Base-by-base conservation (phyloP, 768 basidiomycete species). In the Russula abietina region DNA sequence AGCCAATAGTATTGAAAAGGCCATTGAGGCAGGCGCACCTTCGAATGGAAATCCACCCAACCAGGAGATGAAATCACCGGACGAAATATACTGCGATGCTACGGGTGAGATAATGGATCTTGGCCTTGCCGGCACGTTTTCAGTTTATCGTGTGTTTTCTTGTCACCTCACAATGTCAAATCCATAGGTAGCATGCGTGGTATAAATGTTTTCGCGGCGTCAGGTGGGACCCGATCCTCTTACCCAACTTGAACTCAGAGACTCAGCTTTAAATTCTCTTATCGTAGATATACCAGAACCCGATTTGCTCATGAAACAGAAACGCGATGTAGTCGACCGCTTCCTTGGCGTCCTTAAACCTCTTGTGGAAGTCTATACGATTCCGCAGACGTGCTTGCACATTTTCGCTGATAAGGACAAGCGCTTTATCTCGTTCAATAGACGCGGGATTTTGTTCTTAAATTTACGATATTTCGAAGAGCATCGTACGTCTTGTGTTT, bases 371-470 rank as follows among this genome's bases (percentile, higher is more conserved):
- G 78, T 95, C 17, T 98, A 92, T 72, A 79, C 81, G 65, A 81
- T 98, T 41, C 86, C 92, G 1, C 74, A 84, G 30, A 75, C 81
- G 0, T 88, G 87, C 51, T 68, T 97, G 61, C 91, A 96, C 68
- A 81, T 99, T 5, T 98, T 98, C 73, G 88, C 86, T 73, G 95
- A 98, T 70, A 71, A 79, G 24, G 75, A n/a, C n/a, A n/a, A n/a
- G n/a, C n/a, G n/a, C n/a, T n/a, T n/a, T 98, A 59, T 96, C 94
- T 1, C 98, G n/a, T n/a, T 99, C 79, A 99, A 98, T 72, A 79
- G 93, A 28, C 84, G 85, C 54, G 93, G 89, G 3, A 89, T 88
- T 61, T 79, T 98, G 17, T 97, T 93, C 74, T 73, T 97, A 61
- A 98, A 97, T 71, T 75, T 93, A 22, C 81, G 93, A 22, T 96